These are phyloP conservation scores for Endotrypanum monterogeii DNA, from an alignment of 208 protist genomes.

Conservation along the genomic window DNA sequence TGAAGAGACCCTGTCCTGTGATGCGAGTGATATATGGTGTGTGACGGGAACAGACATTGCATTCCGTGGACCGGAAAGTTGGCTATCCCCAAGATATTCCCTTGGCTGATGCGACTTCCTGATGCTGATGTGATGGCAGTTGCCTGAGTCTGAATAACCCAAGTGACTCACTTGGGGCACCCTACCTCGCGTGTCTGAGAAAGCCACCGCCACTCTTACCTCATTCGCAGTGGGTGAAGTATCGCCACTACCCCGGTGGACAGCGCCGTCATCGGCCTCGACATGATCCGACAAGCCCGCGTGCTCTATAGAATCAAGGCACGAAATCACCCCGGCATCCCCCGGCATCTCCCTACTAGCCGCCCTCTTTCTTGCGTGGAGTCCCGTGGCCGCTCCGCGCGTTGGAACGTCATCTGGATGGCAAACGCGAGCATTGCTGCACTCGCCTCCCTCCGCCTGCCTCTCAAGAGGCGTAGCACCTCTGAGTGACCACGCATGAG, in stretches of 20 bases:
- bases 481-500: neutral
- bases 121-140: neutral
- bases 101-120: neutral
- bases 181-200: neutral
- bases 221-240: neutral
- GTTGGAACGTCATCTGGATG: too few relatives aligned
- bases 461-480: neutral
- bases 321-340: neutral
- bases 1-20: conserved; percentile 6
- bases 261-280: neutral
- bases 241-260: neutral
- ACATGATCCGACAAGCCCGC: neutral
- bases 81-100: neutral
- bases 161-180: neutral
- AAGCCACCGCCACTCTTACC: neutral
- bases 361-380: neutral
- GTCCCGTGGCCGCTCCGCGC: too few relatives aligned
- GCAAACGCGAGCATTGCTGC: neutral
- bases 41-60: neutral
- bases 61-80: neutral
- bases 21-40: neutral
- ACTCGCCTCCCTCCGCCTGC: neutral
- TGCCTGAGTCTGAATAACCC: neutral
- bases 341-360: neutral
- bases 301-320: neutral